Conservation (phyloP, 2,329 filamentous ascomycete species). For the Hymenoscyphus fructigenus region DNA sequence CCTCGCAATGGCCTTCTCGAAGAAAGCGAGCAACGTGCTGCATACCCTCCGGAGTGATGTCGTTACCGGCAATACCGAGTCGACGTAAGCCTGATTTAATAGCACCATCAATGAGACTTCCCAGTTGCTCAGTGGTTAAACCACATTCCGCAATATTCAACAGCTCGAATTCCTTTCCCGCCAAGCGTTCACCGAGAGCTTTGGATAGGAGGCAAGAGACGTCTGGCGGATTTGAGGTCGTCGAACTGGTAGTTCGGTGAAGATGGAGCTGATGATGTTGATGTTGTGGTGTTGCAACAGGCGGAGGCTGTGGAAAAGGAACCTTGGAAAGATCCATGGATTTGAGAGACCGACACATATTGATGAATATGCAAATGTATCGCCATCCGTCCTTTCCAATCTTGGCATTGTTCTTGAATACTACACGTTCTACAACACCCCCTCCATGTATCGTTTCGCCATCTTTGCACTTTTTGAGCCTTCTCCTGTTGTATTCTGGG, state of each 20-base stretch:
- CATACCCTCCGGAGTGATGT: constrained; percentile 71
- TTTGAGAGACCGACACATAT: constrained; percentile 84
- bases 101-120: constrained; percentile 77
- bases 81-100: constrained; percentile 74
- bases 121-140: constrained; percentile 68
- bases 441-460: constrained; percentile 39
- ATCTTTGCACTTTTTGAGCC: constrained; percentile 23
- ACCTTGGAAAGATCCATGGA: constrained; percentile 84
- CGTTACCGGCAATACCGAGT: constrained; percentile 80
- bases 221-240: constrained; percentile 31
- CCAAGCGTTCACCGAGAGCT: constrained; percentile 74
- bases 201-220: constrained; percentile 68
- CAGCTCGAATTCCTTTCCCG: constrained; percentile 74
- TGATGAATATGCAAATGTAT: constrained; percentile 83
- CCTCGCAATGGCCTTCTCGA: constrained; percentile 74
- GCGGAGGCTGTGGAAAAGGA: constrained; percentile 60
- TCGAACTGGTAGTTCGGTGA: constrained; percentile 26
- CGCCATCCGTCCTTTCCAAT: constrained; percentile 88
- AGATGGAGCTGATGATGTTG: constrained; percentile 21
- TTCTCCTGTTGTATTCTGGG: constrained; percentile 46
- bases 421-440: constrained; percentile 82
- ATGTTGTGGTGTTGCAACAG: constrained; percentile 18
- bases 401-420: constrained; percentile 84
- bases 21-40: constrained; percentile 76
- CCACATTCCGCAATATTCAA: constrained; percentile 80